Conservation (phyloP, 768 basidiomycete species). For the Lactarius hengduanensis region DNA sequence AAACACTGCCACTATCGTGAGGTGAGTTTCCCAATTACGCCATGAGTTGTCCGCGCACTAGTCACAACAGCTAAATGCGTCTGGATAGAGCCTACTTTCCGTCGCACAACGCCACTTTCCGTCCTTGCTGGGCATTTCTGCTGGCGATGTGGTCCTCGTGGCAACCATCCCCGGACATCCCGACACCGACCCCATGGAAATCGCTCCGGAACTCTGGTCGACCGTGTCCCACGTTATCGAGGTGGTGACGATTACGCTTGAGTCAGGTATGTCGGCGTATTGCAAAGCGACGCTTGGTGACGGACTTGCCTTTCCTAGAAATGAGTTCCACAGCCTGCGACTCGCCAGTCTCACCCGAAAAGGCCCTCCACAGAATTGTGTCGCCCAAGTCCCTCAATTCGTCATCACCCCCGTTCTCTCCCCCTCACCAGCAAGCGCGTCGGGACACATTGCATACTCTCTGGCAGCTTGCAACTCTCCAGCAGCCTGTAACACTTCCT, state of each 20-base stretch:
- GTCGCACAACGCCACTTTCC: conserved; percentile 3
- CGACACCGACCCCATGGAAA: neutral
- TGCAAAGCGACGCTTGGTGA: neutral
- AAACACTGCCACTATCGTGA: neutral
- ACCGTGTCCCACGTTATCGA: neutral
- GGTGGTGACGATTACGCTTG: conserved; percentile 2
- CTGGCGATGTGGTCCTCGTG: neutral
- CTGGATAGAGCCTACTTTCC: neutral
- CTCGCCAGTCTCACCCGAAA: neutral
- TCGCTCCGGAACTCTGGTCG: conserved; percentile 2
- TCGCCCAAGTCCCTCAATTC: no score
- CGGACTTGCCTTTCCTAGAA: neutral
- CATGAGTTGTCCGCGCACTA: neutral
- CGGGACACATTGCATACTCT: no score
- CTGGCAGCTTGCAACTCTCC: neutral
- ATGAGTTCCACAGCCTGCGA: no score
- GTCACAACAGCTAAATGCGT: neutral
- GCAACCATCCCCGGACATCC: conserved; percentile 4
- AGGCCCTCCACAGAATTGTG: neutral
- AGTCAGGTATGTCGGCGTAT: conserved; percentile 2
- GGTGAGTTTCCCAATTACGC: neutral
- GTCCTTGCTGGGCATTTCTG: neutral
- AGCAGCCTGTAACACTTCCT: no score
- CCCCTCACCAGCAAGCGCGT: no score
- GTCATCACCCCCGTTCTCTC: no score